phyloP scores from a whole-genome alignment of 2,329 filamentous ascomycete genomes.

The Tolypocladium ophioglossoides region DNA sequence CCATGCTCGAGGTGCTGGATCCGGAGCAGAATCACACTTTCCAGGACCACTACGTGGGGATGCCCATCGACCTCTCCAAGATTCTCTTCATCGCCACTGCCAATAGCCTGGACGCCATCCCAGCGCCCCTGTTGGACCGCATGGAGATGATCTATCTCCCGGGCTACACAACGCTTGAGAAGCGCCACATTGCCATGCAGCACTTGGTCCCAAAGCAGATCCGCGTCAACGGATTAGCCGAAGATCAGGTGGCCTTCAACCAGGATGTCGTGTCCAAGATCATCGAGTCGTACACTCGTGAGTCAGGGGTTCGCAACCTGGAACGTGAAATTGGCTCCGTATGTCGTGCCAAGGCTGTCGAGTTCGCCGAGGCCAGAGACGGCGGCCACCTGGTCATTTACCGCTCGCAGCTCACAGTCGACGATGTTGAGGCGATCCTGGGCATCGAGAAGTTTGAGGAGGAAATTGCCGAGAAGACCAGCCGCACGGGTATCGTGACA shows the following conservation, averaged over 20 bases:
- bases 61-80: constrained; percentile 91
- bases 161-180: constrained; percentile 94
- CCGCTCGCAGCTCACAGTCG: constrained; percentile 58
- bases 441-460: constrained; percentile 92
- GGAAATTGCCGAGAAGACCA: constrained; percentile 80
- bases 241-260: constrained; percentile 64
- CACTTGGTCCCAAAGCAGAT: constrained; percentile 97
- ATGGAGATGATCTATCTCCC: constrained; percentile 95
- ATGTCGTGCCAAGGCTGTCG: constrained; percentile 88
- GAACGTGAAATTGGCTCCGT: constrained; percentile 93
- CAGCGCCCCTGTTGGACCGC: constrained; percentile 82
- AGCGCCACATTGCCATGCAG: constrained; percentile 83
- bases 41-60: constrained; percentile 91
- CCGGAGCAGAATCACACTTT: constrained; percentile 95
- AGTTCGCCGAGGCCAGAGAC: constrained; percentile 86
- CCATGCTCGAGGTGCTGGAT: constrained; percentile 95
- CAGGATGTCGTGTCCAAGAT: constrained; percentile 88
- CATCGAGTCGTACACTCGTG: constrained; percentile 92
- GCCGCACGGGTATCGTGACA: constrained; percentile 84
- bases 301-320: constrained; percentile 89
- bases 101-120: constrained; percentile 90
- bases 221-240: constrained; percentile 71
- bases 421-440: constrained; percentile 81
- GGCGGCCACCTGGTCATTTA: constrained; percentile 57
- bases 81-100: constrained; percentile 96